Percentiles rank a stretch among this genome's conserved stretches.
Conservation (phyloP, 1,284 basidiomycete genomes). For the Neolentinus lepideus region DNA sequence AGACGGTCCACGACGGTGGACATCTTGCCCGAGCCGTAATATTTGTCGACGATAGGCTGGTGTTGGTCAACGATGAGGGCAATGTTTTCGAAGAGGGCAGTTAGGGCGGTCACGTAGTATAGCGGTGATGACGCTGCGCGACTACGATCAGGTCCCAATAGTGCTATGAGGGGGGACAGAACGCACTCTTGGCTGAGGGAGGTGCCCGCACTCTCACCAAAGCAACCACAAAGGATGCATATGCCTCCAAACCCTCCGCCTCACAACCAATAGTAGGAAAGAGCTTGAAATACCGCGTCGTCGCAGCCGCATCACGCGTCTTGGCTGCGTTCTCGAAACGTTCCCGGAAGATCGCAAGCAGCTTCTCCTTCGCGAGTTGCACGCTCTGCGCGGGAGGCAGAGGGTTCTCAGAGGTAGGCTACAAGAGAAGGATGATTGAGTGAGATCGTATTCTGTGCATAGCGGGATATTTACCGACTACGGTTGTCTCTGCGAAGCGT, state of each 20-base stretch:
- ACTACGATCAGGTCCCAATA: not conserved
- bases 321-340: conserved; percentile 79
- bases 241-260: conserved; percentile 89
- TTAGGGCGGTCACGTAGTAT: conserved; percentile 84
- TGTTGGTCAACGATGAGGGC: conserved; percentile 97
- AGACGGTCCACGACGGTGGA: conserved; percentile 70
- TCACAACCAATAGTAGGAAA: conserved; percentile 93
- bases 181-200: conserved; percentile 72
- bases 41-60: conserved; percentile 95
- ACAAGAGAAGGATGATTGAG: conserved; percentile 10
- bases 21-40: conserved; percentile 90
- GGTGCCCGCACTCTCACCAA: conserved; percentile 78
- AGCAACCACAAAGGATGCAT: conserved; percentile 89
- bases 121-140: conserved; percentile 76
- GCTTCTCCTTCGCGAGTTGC: conserved; percentile 62
- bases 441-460: conserved; percentile 7
- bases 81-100: conserved; percentile 90
- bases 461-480: conserved; percentile 48
- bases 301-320: conserved; percentile 77
- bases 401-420: conserved; percentile 89
- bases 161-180: conserved; percentile 7
- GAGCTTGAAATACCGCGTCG: conserved; percentile 93
- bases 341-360: conserved; percentile 73
- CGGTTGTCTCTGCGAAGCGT: conserved; percentile 80
- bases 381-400: conserved; percentile 83